These are phyloP conservation scores for Whalleya microplaca DNA, from an alignment of 2,329 filamentous ascomycete genomes.

Conservation along the genomic window DNA sequence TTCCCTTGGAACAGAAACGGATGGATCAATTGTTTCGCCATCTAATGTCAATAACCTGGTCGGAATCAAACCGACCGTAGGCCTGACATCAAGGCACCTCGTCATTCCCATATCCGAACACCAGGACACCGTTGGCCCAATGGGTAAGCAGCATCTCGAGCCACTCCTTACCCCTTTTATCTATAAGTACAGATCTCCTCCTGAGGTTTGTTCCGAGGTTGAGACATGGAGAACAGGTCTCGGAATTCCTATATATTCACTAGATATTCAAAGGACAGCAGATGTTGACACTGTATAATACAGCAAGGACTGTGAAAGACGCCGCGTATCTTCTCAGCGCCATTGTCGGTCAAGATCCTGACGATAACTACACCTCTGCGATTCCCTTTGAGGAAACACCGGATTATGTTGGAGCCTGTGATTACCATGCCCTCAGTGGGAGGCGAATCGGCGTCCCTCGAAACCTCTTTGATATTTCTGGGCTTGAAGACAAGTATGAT, in stretches of 20 bases:
- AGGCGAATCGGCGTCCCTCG: background rate
- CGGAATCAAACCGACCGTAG: conserved; percentile 70
- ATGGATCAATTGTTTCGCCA: conserved; percentile 64
- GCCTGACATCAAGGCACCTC: conserved; percentile 62
- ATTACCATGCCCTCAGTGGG: background rate
- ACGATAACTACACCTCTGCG: conserved; percentile 66
- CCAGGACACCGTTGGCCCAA: conserved; percentile 68
- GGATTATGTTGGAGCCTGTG: conserved; percentile 61
- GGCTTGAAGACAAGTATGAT: no score
- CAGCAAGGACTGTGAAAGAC: conserved; percentile 65
- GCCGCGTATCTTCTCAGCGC: conserved; percentile 64
- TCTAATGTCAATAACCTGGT: conserved; percentile 59
- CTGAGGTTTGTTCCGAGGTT: no score
- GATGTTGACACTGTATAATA: no score
- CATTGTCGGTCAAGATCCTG: conserved; percentile 63
- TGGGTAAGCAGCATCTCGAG: no score
- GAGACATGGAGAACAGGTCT: no score
- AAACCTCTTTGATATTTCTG: background rate
- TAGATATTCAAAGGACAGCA: no score
- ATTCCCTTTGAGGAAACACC: conserved; percentile 60
- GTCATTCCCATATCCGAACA: conserved; percentile 68
- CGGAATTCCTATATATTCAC: no score
- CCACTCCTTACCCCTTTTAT: no score
- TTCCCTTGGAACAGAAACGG: conserved; percentile 64
- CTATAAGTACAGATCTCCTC: no score